Conservation (phyloP, 176 grass and related monocot genomes). For the Aegilops umbellulata region DNA sequence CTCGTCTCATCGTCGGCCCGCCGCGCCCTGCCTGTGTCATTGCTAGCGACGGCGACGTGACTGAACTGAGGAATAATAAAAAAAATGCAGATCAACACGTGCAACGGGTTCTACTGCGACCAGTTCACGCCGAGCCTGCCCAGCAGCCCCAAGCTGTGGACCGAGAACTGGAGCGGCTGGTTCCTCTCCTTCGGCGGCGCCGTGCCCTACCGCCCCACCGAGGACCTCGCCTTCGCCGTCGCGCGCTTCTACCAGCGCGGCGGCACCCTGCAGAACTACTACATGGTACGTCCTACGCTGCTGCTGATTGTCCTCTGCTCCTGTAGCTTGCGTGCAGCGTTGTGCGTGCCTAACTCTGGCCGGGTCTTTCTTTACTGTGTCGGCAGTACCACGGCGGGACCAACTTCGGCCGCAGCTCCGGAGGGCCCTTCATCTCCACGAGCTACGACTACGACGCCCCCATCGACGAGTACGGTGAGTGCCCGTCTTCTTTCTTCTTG, state of each 20-base stretch:
- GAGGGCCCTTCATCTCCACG: slow-evolving; percentile 90
- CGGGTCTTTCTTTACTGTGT: background rate
- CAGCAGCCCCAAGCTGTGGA: slow-evolving; percentile 92
- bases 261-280: slow-evolving; percentile 98
- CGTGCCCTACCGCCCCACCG: slow-evolving; percentile 77
- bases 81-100: slow-evolving; percentile 85
- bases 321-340: no score
- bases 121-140: slow-evolving; percentile 78
- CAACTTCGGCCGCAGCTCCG: slow-evolving; percentile 76
- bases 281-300: slow-evolving; percentile 62
- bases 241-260: slow-evolving; percentile 95
- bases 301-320: background rate
- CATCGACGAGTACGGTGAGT: slow-evolving; percentile 94
- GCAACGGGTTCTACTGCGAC: slow-evolving; percentile 99
- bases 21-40: no score
- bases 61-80: background rate
- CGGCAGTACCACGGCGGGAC: slow-evolving; percentile 92
- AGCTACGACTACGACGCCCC: slow-evolving; percentile 99
- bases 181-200: slow-evolving; percentile 88
- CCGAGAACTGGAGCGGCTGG: slow-evolving; percentile 96
- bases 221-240: slow-evolving; percentile 95
- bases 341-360: background rate
- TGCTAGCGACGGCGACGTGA: no score
- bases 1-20: no score
- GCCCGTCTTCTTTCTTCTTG: background rate